Evolutionary conservation across 371 early-diverging fungal genomes (phyloP), one percentile per base, ranked within the genome.

Genomic region (Blyttiomyces sp.): DNA sequence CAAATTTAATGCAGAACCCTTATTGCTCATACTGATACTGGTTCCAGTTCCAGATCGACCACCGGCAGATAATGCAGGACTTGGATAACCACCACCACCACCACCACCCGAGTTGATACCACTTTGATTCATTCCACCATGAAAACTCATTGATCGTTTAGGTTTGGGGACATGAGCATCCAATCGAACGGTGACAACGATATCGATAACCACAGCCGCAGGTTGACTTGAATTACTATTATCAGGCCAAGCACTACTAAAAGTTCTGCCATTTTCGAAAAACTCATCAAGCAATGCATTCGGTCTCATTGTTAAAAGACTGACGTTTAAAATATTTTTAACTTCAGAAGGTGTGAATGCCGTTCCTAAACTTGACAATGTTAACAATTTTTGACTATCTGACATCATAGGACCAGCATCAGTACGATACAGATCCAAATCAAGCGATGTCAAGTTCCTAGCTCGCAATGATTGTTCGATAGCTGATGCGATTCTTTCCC

Each of bases 341-440:
- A 55, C 44, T 19, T 55, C 55, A 7, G 43, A 31, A 4, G 55
- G 55, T 5, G 55, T 43, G 44, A 55, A 55, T 6, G 43, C 44
- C n/a, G 42, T 42, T 24, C 27, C 9, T 5, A 30, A 23, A 3
- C 24, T 30, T 11, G 55, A 27, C 43, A 55, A 45, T 21, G 27
- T 7, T 4, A 23, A 11, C 16, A 55, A 45, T 31, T 43, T 55
- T 4, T 42, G 43, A 24, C 44, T 43, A 30, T 55, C 55, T n/a
- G 55, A 43, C 6, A 27, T 43, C 6, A 55, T n/a, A 4, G 55
- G 55, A 3, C 55, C 55, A 23, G 26, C 17, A 31, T 55, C 55
- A 4, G 44, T 45, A 13, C 55, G 42, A 32, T 31, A 55, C 24
- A 55, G 42, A 27, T 55, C 55, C 43, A 55, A 34, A 24, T 55